Evolutionary conservation across 495 filamentous ascomycete species (phyloP).

Genomic region (Annulohypoxylon nitens): DNA sequence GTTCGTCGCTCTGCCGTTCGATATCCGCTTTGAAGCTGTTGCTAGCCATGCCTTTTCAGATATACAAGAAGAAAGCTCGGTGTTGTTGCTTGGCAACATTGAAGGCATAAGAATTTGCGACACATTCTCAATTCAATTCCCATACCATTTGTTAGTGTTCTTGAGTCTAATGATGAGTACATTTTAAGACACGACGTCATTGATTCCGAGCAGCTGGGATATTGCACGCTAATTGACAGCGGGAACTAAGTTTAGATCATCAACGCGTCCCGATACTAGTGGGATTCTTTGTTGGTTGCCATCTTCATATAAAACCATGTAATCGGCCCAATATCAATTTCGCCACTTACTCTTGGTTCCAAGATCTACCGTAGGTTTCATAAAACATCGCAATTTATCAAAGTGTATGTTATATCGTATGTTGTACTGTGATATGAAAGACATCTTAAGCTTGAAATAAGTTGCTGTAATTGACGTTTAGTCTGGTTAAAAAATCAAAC

Average conservation of each 20-base stretch:
- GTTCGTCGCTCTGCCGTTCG: conserved; percentile 16
- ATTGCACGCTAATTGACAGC: conserved; percentile 2
- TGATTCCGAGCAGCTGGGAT: neutral
- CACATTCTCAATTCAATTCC: neutral
- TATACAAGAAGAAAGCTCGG: too few species aligned
- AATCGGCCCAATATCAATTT: neutral
- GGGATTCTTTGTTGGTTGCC: neutral
- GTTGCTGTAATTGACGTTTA: neutral
- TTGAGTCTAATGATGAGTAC: conserved; percentile 37
- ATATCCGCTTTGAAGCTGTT: conserved; percentile 29
- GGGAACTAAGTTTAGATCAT: neutral
- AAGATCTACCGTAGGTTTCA: neutral
- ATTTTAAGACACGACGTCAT: conserved; percentile 37
- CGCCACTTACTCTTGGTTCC: neutral
- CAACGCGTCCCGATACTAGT: neutral
- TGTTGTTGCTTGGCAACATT: neutral
- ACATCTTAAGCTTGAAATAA: neutral
- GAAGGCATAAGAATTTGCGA: neutral
- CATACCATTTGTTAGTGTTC: neutral
- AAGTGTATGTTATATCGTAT: neutral
- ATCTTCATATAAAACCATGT: neutral
- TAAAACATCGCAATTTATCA: neutral
- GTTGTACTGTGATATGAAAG: neutral
- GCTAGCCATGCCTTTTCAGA: conserved; percentile 8
- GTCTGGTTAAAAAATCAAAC: too few species aligned